Evolutionary conservation across 164 flowering plant genomes (phyloP).

Genomic region (grape (Vitis vinifera)): DNA sequence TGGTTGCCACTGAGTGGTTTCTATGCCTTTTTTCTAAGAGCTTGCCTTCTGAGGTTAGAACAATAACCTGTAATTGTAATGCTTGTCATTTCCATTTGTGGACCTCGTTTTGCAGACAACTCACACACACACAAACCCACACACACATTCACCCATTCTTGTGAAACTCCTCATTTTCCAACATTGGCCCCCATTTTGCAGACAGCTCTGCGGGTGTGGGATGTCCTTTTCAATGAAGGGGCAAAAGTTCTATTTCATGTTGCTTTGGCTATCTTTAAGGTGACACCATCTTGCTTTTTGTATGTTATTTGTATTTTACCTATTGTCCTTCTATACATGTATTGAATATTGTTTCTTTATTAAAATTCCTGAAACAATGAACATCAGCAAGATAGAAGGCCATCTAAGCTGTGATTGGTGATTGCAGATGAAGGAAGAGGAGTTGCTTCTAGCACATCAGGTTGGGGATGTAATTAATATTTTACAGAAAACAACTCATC

Average conservation of each 20-base stretch:
- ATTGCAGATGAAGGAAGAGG: slow-evolving; percentile 91
- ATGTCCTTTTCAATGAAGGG: slow-evolving; percentile 92
- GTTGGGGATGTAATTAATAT: slow-evolving; percentile 80
- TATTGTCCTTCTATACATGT: background rate
- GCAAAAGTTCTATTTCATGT: slow-evolving; percentile 86
- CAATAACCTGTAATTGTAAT: background rate
- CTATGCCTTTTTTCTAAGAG: slow-evolving; percentile 94
- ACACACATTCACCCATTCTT: too few relatives aligned
- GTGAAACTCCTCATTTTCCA: background rate
- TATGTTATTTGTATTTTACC: background rate
- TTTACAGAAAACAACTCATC: slow-evolving; percentile 79
- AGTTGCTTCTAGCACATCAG: slow-evolving; percentile 71
- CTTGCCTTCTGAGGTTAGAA: slow-evolving; percentile 90
- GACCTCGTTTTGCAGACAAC: background rate
- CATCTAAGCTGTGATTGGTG: background rate
- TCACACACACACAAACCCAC: background rate
- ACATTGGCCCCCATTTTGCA: slow-evolving; percentile 23
- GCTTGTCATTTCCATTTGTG: background rate
- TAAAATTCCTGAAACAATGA: background rate
- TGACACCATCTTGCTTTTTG: slow-evolving; percentile 10
- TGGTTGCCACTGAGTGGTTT: slow-evolving; percentile 97
- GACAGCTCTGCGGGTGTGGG: slow-evolving; percentile 98
- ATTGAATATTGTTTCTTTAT: background rate
- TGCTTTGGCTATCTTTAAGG: slow-evolving; percentile 94
- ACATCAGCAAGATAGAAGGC: background rate